These are phyloP conservation scores for Amaranthus cruentus DNA, from an alignment of 148 eudicot genomes.

Conservation along the genomic window DNA sequence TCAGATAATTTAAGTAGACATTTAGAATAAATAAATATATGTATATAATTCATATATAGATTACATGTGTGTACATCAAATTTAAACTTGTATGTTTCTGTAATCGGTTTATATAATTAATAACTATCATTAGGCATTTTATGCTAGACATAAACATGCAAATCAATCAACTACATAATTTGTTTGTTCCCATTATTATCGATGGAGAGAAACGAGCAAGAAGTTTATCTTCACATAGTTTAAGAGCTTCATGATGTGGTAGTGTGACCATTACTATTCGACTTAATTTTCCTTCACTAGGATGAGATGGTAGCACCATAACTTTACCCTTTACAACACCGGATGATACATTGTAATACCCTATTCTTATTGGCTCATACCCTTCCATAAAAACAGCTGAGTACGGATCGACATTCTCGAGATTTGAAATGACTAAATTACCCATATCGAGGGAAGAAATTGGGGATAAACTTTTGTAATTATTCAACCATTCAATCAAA, in stretches of 20 bases:
- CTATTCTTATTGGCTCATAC: constrained; percentile 27
- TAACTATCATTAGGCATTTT: background rate
- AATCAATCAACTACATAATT: background rate
- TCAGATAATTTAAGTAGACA: too few species aligned
- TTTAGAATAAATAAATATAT: too few species aligned
- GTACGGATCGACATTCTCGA: constrained; percentile 34
- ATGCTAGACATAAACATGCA: background rate
- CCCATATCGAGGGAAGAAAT: constrained; percentile 20
- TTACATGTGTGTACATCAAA: too few species aligned
- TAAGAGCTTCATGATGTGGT: constrained; percentile 32
- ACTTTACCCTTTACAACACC: constrained; percentile 33
- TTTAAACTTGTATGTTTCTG: too few species aligned
- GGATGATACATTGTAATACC: constrained; percentile 37
- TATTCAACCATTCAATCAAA: constrained; percentile 51
- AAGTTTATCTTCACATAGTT: constrained; percentile 39
- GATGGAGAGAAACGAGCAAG: constrained; percentile 37
- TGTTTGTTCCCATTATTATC: constrained; percentile 32
- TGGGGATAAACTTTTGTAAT: constrained; percentile 7
- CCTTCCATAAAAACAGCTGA: constrained; percentile 33
- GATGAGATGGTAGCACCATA: constrained; percentile 39
- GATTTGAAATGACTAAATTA: constrained; percentile 37
- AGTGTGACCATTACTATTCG: constrained; percentile 48
- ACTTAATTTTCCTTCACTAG: constrained; percentile 28
- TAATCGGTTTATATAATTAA: too few species aligned
- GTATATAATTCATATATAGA: too few species aligned